Evolutionary conservation across 768 basidiomycete genomes (phyloP), one percentile per base, ranked within the genome.

Genomic region (Kwoniella heveanensis): DNA sequence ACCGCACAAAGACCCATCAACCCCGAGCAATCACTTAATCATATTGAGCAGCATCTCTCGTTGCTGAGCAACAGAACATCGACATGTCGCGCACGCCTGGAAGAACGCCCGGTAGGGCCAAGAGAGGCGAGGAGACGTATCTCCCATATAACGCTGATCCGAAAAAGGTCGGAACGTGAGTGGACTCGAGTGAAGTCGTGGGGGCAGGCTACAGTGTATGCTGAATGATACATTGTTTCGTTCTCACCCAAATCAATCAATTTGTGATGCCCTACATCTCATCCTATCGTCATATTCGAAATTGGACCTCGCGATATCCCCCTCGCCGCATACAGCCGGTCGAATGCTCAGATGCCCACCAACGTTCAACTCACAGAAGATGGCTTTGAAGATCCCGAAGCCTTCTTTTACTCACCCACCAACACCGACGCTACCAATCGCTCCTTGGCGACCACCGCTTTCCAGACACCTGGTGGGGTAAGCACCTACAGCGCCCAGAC

Each of bases 311-410:
- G 47, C 47, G 32, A 32, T n/a, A n/a, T n/a, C n/a, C n/a, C n/a
- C n/a, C n/a, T n/a, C n/a, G n/a, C n/a, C 48, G 10, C 48, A 17
- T 19, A 22, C 67, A 81, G 80, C 17, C 76, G 70, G 0, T 75
- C 80, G 9, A 77, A 78, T 21, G 66, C 69, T 19, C 39, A 59
- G 6, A 79, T 80, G 64, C 80, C 80, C 6, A 70, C 62, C 2
- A 64, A 74, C 39, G 74, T 80, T 2, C 71, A 62, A 1, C 67
- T 74, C 5, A 64, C 69, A 32, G 68, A 59, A 1, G 75, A 77
- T 12, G 82, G 82, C 0, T 78, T 79, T 61, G 81, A 82, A 60
- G 77, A 79, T 56, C 63, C 76, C 24, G 69, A 67, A 36, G 72
- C 57, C 15, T 82, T 79, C 74, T 81, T 82, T 72, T 39, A 59